Percentiles rank a stretch among this genome's conserved stretches.
Evolutionary conservation across 306 rosid genomes (phyloP).

Genomic region (Biancaea sappan): DNA sequence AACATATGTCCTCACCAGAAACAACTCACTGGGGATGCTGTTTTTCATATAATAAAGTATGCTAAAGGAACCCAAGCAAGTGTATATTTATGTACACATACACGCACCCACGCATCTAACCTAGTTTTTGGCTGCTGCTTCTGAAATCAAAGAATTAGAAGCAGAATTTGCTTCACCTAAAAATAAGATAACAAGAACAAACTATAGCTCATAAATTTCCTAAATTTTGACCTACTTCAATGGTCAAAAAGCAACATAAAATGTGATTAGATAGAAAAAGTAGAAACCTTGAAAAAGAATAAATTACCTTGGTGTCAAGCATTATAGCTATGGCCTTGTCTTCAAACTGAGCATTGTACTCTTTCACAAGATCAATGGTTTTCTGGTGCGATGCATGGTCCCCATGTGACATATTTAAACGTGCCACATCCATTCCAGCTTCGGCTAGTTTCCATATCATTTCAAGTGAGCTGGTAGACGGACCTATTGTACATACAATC

Average conservation of each 20-base stretch:
- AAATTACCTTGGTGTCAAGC: conserved; percentile 91
- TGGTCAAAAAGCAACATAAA: neutral
- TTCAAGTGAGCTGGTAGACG: conserved; percentile 80
- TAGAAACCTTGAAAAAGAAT: neutral
- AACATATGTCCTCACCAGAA: neutral
- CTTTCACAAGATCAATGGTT: conserved; percentile 76
- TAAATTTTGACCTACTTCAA: neutral
- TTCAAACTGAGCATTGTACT: conserved; percentile 74
- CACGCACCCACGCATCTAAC: neutral
- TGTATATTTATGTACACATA: neutral
- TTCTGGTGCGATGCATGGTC: conserved; percentile 87
- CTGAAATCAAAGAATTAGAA: neutral
- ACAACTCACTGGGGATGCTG: neutral
- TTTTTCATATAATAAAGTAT: neutral
- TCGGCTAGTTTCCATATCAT: conserved; percentile 93
- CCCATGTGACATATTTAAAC: conserved; percentile 96
- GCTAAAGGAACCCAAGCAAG: neutral
- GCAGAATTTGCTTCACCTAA: conserved; percentile 2
- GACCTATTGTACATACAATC: conserved; percentile 92
- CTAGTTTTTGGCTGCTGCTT: neutral
- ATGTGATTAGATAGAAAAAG: neutral
- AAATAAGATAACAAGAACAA: neutral
- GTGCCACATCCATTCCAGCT: conserved; percentile 88
- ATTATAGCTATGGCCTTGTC: conserved; percentile 83
- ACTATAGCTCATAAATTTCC: neutral